A percentile compares a stretch with the other conserved stretches of the same genome.
phyloP scores from a whole-genome alignment of 805 yeast genomes.

The Lipomyces yamadae region DNA sequence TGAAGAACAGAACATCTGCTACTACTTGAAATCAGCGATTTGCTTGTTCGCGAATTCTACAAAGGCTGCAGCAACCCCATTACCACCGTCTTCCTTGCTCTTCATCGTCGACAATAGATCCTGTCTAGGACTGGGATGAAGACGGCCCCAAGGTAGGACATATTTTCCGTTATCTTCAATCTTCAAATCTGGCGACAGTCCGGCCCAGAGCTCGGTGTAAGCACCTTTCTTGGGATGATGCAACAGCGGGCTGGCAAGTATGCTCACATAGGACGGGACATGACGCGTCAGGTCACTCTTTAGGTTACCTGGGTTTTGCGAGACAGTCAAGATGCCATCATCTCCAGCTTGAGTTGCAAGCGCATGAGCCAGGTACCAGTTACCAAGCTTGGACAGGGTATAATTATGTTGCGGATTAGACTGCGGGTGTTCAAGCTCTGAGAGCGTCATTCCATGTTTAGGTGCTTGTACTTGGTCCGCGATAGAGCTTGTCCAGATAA shows the following conservation, averaged over 20 bases:
- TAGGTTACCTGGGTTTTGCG: constrained; percentile 30
- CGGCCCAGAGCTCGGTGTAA: constrained; percentile 17
- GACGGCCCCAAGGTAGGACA: constrained; percentile 24
- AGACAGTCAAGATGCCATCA: constrained; percentile 32
- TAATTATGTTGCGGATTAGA: too few relatives aligned
- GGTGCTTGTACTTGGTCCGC: constrained; percentile 46
- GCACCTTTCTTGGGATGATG: constrained; percentile 22
- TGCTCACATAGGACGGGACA: too few relatives aligned
- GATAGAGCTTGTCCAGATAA: constrained; percentile 53
- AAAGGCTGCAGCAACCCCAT: too few relatives aligned
- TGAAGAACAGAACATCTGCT: too few relatives aligned
- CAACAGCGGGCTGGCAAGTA: constrained; percentile 1
- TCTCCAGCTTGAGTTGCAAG: constrained; percentile 53
- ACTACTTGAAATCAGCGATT: too few relatives aligned
- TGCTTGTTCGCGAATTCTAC: too few relatives aligned
- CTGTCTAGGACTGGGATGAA: too few relatives aligned
- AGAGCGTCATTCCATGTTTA: too few relatives aligned
- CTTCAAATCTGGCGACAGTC: constrained; percentile 7
- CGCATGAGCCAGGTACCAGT: constrained; percentile 40
- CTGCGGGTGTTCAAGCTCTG: too few relatives aligned
- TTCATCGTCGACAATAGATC: too few relatives aligned
- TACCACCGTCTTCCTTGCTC: too few relatives aligned
- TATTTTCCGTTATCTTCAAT: neutral
- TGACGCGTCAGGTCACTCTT: constrained; percentile 22
- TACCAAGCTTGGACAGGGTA: too few relatives aligned